These are phyloP conservation scores for Chernovozyma aurita DNA, from an alignment of 1,139 yeast genomes.

Conservation along the genomic window DNA sequence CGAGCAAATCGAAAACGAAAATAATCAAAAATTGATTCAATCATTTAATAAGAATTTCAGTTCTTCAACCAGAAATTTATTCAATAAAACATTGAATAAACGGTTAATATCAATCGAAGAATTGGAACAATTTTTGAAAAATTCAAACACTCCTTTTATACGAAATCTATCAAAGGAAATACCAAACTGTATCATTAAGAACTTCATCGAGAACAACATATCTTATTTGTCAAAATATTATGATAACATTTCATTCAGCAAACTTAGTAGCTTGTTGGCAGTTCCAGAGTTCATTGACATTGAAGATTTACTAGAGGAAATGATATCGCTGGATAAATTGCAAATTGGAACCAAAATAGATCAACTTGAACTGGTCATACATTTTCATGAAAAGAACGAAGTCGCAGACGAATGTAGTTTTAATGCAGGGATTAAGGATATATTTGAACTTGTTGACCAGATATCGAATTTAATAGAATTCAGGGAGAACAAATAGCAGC, in stretches of 20 bases:
- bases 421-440: constrained; percentile 20
- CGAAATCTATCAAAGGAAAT: constrained; percentile 10
- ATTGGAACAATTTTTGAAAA: constrained; percentile 15
- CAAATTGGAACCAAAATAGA: constrained; percentile 29
- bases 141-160: constrained; percentile 10
- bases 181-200: constrained; percentile 9
- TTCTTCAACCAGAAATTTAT: constrained; percentile 1
- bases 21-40: neutral
- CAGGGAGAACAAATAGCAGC: neutral
- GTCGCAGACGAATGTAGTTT: constrained; percentile 9
- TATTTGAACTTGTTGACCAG: constrained; percentile 20
- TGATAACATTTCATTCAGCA: constrained; percentile 18
- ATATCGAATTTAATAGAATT: constrained; percentile 9
- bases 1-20: neutral
- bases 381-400: constrained; percentile 11
- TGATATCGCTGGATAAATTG: constrained; percentile 33
- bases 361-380: constrained; percentile 23
- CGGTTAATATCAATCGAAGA: constrained; percentile 16
- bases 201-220: constrained; percentile 31
- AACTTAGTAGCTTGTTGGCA: constrained; percentile 15
- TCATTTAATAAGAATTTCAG: neutral
- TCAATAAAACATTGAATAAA: constrained; percentile 9
- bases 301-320: constrained; percentile 24
- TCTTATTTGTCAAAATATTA: constrained; percentile 26
- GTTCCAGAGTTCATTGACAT: constrained; percentile 11